phyloP scores from a whole-genome alignment of 495 filamentous ascomycete species.

The Penicillium silybi region DNA sequence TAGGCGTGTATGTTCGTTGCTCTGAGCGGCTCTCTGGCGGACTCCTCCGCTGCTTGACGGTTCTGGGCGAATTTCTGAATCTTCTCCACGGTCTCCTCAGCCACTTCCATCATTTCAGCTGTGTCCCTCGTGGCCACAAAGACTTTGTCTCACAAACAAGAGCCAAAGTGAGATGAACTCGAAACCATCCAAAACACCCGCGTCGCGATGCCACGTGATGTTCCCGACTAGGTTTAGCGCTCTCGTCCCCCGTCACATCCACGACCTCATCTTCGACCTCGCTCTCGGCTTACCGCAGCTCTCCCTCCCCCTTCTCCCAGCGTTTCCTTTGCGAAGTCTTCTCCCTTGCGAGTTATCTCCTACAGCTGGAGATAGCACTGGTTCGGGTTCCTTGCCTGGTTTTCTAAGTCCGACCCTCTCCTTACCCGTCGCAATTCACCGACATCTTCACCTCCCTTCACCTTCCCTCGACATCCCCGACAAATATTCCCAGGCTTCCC shows the following conservation, averaged over 20 bases:
- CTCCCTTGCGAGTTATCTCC: not conserved
- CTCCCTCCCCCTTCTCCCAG: conserved; percentile 5
- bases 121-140: not conserved
- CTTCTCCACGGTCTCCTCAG: conserved; percentile 32
- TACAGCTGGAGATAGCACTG: conserved; percentile 1
- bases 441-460: conserved; percentile 14
- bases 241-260: conserved; percentile 17
- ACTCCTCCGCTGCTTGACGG: conserved; percentile 35
- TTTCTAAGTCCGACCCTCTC: conserved; percentile 17
- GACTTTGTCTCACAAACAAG: not conserved
- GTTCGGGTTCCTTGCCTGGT: conserved; percentile 13
- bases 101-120: conserved; percentile 28
- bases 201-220: conserved; percentile 15
- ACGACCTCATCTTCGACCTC: conserved; percentile 18
- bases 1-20: conserved; percentile 35
- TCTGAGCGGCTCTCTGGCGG: conserved; percentile 30
- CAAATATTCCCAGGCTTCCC: conserved; percentile 11
- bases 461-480: conserved; percentile 9
- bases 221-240: conserved; percentile 5
- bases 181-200: conserved; percentile 1
- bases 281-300: conserved; percentile 10
- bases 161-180: not conserved
- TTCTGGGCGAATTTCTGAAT: conserved; percentile 37
- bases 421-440: conserved; percentile 23
- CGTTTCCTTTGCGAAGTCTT: not conserved